Evolutionary conservation across 2,329 filamentous ascomycete genomes (phyloP).

Genomic region (Bipolaris sorokiniana): DNA sequence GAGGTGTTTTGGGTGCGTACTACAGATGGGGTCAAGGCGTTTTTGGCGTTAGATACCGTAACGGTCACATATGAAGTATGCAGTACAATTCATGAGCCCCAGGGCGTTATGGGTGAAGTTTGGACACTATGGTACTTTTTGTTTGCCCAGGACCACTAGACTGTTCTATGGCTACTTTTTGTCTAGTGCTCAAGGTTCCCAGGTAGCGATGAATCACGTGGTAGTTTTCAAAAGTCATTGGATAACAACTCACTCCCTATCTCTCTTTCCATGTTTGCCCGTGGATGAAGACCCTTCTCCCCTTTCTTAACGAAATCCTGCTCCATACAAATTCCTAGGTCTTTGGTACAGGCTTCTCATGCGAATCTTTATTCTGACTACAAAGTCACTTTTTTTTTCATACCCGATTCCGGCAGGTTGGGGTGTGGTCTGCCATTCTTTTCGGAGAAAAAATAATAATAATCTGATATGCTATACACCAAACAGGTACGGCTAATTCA

Average conservation of each 20-base stretch:
- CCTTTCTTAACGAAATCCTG: neutral
- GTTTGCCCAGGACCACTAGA: neutral
- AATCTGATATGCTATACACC: too few relatives aligned
- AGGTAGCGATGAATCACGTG: neutral
- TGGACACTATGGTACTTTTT: neutral
- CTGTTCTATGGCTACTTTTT: neutral
- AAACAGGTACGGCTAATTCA: too few relatives aligned
- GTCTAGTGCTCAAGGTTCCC: neutral
- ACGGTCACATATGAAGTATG: neutral
- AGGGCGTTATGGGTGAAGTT: neutral
- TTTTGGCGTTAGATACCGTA: neutral
- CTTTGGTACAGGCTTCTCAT: neutral
- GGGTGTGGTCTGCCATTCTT: too few relatives aligned
- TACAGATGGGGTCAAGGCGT: neutral
- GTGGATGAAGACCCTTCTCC: neutral
- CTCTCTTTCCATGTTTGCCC: neutral
- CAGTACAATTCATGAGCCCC: neutral
- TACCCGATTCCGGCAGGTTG: too few relatives aligned
- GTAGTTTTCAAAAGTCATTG: neutral
- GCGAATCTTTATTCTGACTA: too few relatives aligned
- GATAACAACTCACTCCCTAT: neutral
- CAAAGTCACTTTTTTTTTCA: too few relatives aligned
- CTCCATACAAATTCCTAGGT: neutral
- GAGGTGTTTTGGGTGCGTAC: neutral
- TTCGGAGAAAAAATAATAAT: too few relatives aligned